A percentile compares a stretch with the other conserved stretches of the same genome.
Conservation (phyloP, 1,284 basidiomycete genomes). For the Boletus calvinii region DNA sequence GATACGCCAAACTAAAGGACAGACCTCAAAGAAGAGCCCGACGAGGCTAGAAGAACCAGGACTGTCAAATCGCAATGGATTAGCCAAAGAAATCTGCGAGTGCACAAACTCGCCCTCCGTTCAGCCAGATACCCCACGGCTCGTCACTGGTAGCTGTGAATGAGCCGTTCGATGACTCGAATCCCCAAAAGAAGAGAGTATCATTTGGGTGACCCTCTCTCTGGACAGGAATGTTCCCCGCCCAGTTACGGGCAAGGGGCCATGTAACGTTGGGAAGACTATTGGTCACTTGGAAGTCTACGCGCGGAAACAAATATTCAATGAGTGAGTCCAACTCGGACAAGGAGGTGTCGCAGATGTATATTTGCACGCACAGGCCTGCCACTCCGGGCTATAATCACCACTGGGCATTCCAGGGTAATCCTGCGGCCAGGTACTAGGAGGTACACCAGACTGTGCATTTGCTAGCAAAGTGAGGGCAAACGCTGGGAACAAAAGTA, state of each 20-base stretch:
- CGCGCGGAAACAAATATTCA: no score
- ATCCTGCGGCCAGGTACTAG: constrained; percentile 34
- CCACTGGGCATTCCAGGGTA: constrained; percentile 37
- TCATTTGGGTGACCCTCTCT: constrained; percentile 65
- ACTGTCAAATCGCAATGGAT: constrained; percentile 32
- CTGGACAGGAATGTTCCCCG: constrained; percentile 67
- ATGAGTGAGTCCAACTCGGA: neutral
- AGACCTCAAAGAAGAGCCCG: constrained; percentile 63
- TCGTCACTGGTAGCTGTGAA: constrained; percentile 46
- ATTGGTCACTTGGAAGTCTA: constrained; percentile 57
- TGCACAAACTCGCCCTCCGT: constrained; percentile 54
- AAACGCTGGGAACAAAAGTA: constrained; percentile 6
- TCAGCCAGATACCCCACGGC: constrained; percentile 77
- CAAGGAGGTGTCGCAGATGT: neutral
- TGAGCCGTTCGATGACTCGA: constrained; percentile 61
- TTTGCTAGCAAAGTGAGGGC: constrained; percentile 10
- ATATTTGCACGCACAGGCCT: constrained; percentile 47
- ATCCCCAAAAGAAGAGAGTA: constrained; percentile 72
- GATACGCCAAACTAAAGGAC: constrained; percentile 11
- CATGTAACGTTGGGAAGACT: constrained; percentile 65
- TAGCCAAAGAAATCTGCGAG: neutral
- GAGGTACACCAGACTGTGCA: constrained; percentile 28
- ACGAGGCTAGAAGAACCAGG: constrained; percentile 70
- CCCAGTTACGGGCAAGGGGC: constrained; percentile 53
- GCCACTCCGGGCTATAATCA: constrained; percentile 60